Evolutionary conservation across 495 filamentous ascomycete genomes (phyloP), one percentile per base, ranked within the genome.

Genomic region (Aspergillus incahuasiensis): DNA sequence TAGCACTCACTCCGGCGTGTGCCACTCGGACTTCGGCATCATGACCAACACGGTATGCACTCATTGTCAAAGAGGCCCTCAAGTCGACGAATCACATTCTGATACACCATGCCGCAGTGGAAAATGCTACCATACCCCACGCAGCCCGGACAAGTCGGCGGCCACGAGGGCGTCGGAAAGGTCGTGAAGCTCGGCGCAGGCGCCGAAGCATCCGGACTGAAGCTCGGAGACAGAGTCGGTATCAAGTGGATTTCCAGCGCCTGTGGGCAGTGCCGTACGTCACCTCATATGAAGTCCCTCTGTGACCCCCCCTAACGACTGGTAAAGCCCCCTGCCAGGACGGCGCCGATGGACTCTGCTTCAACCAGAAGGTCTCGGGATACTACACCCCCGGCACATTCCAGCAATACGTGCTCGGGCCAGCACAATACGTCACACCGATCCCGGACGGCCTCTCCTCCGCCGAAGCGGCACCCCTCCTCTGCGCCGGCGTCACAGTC

Each of bases 1-100:
- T 32, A 84, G 82, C 28, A 84, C 85, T 21, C 85, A 88, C 57
- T 83, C 81, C 1, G 86, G 87, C 46, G 83, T 90, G 32, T 89
- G 86, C 66, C 85, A 86, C 64, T 85, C 82, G 12, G 87, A 91
- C 61, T 68, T 77, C 56, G 75, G 78, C 22, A 68, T 87, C 60
- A 87, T 88, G 79, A 77, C 74, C 40, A 83, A 82, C 60, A 64
- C 67, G 7, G 73, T 76, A 68, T 46, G 56, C 20, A 52, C 32
- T 12, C 12, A 35, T 11, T 35, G 55, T 22, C 42, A 9, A 32
- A 8, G 16, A 7, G n/a, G n/a, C 11, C 12, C 28, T 39, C 24
- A 19, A 43, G 19, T 15, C 32, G 16, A 11, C 21, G 30, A 30
- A 20, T 20, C 22, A 1, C 9, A 43, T n/a, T 19, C 49, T 58